phyloP scores from a whole-genome alignment of 257 asterid species.

The Solanum etuberosum region DNA sequence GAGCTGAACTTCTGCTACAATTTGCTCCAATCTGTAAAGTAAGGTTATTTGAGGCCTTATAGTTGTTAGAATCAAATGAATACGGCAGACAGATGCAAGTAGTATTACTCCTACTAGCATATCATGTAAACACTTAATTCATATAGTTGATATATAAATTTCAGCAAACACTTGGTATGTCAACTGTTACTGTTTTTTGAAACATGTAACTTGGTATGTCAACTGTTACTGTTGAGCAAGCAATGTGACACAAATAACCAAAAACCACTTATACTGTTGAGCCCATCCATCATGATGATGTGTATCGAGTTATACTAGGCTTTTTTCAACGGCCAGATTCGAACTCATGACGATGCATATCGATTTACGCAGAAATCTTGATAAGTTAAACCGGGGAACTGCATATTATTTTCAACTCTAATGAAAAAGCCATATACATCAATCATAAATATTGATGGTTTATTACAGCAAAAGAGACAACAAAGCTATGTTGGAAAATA shows the following conservation, averaged over 20 bases:
- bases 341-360: not conserved
- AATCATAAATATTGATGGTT: not conserved
- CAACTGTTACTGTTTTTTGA: not conserved
- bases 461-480: not conserved
- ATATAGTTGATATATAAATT: not conserved
- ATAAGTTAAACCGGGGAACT: not conserved
- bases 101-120: not conserved
- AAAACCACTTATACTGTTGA: not conserved
- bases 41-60: not conserved
- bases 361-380: not conserved
- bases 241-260: not conserved
- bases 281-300: not conserved
- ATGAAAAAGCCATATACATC: not conserved
- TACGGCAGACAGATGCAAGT: not conserved
- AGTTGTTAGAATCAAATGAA: not conserved
- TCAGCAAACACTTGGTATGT: not conserved
- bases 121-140: not conserved
- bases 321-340: not conserved
- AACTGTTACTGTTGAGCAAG: not conserved
- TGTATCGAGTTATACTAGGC: not conserved
- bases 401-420: not conserved
- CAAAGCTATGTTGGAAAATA: not conserved
- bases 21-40: not conserved
- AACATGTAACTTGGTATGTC: not conserved
- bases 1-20: not conserved